Conservation (phyloP, 495 filamentous ascomycete species). For the Neurospora africana region DNA sequence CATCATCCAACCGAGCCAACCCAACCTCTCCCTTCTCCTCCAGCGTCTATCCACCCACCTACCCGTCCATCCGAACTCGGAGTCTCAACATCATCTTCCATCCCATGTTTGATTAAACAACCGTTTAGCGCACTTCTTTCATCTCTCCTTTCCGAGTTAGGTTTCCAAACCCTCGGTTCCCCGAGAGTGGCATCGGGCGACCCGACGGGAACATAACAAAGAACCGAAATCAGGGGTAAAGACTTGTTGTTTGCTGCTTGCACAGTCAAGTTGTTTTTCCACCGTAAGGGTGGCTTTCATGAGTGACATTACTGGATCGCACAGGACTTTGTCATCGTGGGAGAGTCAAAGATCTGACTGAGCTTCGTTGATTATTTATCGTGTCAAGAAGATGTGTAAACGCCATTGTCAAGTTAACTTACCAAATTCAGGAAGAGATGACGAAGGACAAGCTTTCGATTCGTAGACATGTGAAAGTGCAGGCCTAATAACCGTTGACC, state of each 20-base stretch:
- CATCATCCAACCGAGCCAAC: too few relatives aligned
- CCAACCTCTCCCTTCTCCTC: too few relatives aligned
- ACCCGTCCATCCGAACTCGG: background rate
- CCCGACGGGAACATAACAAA: background rate
- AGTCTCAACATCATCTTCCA: background rate
- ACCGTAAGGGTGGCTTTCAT: background rate
- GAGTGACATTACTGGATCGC: background rate
- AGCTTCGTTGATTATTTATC: background rate
- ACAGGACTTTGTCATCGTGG: background rate
- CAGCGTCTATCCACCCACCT: too few relatives aligned
- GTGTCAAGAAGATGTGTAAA: background rate
- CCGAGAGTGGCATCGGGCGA: background rate
- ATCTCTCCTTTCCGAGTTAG: background rate
- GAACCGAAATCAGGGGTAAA: background rate
- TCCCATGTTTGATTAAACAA: background rate
- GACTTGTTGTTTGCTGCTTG: background rate
- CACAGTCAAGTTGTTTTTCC: background rate
- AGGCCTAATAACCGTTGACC: background rate
- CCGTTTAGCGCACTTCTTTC: background rate
- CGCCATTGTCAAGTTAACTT: background rate
- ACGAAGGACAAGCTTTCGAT: background rate
- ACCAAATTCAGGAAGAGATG: background rate
- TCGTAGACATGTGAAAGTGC: background rate
- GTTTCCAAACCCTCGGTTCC: background rate
- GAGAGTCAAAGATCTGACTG: background rate